Evolutionary conservation across 1,284 basidiomycete genomes (phyloP), one percentile per base, ranked within the genome.

Genomic region (Sanguinoderma infundibulare): DNA sequence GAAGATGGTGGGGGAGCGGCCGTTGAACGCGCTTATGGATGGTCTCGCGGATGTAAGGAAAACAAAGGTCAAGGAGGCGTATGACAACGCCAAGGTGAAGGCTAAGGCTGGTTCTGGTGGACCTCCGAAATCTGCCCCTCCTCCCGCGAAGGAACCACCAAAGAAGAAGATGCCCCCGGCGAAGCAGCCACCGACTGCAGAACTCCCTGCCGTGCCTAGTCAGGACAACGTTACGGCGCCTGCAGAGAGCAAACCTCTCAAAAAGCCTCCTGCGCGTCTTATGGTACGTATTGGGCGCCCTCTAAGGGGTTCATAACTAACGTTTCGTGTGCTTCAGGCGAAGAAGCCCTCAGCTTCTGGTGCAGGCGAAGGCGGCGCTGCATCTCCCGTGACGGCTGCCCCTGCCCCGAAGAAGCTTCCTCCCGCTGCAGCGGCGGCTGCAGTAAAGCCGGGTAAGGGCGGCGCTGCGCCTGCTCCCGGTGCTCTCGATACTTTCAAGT

Each of bases 1-100:
- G 94, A 98, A 95, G 81, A 96, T 99, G 82, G 87, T 99, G 14
- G 98, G 98, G 26, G 97, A 99, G 75, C 83, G 98, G 30, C 90
- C 93, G 12, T 85, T 99, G 65, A 95, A 92, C 73, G 92, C 93
- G 0, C 83, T 94, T 36, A 86, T 98, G 79, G 97, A 98, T 64
- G 81, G 84, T 28, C 81, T 99, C 56, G 90, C 95, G 35, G 96
- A 98, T 70, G 83, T 98, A 39, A 85, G 96, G 67, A 97, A 96
- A 77, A 84, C 81, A 5, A 99, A 99, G 77, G 93, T 99, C 59
- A 96, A 94, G 76, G 98, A 98, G 72, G 94, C 94, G 9, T 95
- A 87, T 69, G 95, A 92, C 66, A 94, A 91, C 67, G 95, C 94
- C 2, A 88, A 88, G 34, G 92, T 97, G 46, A 95, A 92, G 75